Percentiles rank a stretch among this genome's conserved stretches.
These are phyloP conservation scores for Phaffomyces antillensis DNA, from an alignment of 805 yeast genomes.

Conservation along the genomic window DNA sequence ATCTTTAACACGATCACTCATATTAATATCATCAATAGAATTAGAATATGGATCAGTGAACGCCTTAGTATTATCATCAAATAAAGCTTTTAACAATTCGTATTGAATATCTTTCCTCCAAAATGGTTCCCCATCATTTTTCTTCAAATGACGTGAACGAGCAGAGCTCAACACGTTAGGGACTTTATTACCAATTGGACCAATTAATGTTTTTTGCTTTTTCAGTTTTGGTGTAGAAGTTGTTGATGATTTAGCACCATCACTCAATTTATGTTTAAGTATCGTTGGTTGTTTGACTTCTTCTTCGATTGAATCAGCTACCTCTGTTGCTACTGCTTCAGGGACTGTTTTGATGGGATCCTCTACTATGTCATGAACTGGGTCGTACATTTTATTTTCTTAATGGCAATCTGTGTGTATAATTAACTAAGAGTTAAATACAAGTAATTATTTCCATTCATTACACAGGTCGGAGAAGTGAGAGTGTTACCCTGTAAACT, in stretches of 20 bases:
- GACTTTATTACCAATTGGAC: conserved; percentile 8
- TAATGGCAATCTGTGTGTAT: no score
- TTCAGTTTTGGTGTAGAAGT: not conserved
- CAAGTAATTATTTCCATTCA: no score
- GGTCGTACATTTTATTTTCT: conserved; percentile 1
- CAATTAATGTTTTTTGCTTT: conserved; percentile 5
- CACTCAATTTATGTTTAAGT: conserved; percentile 4
- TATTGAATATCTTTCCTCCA: conserved; percentile 86
- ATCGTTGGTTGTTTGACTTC: conserved; percentile 1
- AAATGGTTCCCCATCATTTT: conserved; percentile 86
- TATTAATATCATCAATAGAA: conserved; percentile 28
- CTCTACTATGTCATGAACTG: not conserved
- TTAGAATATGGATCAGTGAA: conserved; percentile 58
- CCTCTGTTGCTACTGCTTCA: not conserved
- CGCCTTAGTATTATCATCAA: conserved; percentile 54
- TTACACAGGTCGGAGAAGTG: no score
- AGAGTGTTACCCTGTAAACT: no score
- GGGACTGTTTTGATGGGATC: no score
- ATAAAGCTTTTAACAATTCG: conserved; percentile 60
- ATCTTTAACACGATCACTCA: conserved; percentile 28
- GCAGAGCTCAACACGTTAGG: conserved; percentile 20
- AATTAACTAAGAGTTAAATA: no score
- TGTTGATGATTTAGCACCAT: not conserved
- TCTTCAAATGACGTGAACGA: conserved; percentile 61
- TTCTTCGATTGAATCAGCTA: not conserved